Conservation (phyloP, 2,329 filamentous ascomycete species). For the Stemphylium beticola region DNA sequence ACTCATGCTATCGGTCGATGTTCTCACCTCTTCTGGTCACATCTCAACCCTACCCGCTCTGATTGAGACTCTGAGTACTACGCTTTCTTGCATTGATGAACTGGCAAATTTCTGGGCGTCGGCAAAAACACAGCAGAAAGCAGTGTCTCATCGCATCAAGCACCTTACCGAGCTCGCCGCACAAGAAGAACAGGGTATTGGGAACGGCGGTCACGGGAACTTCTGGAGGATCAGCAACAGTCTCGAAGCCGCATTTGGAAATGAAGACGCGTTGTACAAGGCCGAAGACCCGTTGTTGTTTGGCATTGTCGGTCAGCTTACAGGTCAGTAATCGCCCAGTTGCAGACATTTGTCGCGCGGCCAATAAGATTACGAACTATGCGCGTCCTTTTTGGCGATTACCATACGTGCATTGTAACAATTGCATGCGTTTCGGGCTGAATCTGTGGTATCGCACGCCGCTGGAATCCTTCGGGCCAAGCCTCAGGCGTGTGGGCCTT, state of each 20-base stretch:
- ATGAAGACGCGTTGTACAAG: constrained; percentile 55
- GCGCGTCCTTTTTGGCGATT: not conserved
- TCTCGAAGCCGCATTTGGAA: constrained; percentile 51
- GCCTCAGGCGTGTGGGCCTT: not conserved
- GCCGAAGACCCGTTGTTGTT: constrained; percentile 38
- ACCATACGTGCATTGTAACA: not conserved
- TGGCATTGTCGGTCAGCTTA: constrained; percentile 33
- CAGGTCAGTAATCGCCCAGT: constrained; percentile 16
- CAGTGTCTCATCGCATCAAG: constrained; percentile 56
- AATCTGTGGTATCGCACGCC: not conserved
- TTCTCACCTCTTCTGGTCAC: constrained; percentile 66
- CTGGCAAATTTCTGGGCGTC: constrained; percentile 67
- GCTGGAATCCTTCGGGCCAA: not conserved
- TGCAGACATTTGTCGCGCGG: not conserved
- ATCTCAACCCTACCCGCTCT: constrained; percentile 54
- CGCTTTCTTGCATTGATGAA: constrained; percentile 62
- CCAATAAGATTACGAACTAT: not conserved
- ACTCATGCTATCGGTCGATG: constrained; percentile 69
- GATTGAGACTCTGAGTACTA: constrained; percentile 61
- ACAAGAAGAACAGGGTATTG: constrained; percentile 41
- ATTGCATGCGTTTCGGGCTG: not conserved
- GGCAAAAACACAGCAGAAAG: constrained; percentile 58
- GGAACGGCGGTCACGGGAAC: constrained; percentile 41
- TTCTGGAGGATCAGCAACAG: constrained; percentile 45
- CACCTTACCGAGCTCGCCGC: constrained; percentile 51